phyloP scores from a whole-genome alignment of 192 early-diverging fungal genomes.

The Coemansia sp. region DNA sequence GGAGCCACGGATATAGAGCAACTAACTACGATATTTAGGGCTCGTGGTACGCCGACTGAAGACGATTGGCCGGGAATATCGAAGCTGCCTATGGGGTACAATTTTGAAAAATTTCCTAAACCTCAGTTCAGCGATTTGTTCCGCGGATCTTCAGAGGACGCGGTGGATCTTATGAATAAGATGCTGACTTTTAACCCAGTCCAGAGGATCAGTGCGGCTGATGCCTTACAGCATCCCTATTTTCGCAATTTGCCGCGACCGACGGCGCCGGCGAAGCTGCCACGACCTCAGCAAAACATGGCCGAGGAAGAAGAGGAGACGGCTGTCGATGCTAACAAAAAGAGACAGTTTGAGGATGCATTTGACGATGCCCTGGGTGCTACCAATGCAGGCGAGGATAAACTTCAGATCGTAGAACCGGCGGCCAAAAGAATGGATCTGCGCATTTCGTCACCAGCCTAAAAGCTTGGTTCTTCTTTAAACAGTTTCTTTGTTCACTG shows the following conservation, averaged over 20 bases:
- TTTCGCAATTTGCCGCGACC: conserved; percentile 48
- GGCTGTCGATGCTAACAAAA: conserved; percentile 13
- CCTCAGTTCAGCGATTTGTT: conserved; percentile 76
- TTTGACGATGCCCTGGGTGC: conserved; percentile 31
- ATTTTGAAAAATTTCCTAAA: conserved; percentile 74
- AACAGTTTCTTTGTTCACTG: neutral
- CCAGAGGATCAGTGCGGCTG: conserved; percentile 76
- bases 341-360: conserved; percentile 33
- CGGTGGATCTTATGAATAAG: conserved; percentile 82
- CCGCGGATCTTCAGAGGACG: conserved; percentile 83
- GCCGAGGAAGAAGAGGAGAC: neutral
- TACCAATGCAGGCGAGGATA: neutral
- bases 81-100: conserved; percentile 70
- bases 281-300: conserved; percentile 25
- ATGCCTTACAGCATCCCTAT: conserved; percentile 62
- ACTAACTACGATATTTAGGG: conserved; percentile 76
- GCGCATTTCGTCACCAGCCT: conserved; percentile 55
- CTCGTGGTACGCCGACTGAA: conserved; percentile 80
- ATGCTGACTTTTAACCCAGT: conserved; percentile 89
- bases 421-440: conserved; percentile 37
- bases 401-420: conserved; percentile 2
- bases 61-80: conserved; percentile 84
- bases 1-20: conserved; percentile 82
- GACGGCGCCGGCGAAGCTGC: conserved; percentile 45
- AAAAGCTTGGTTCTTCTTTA: neutral